A percentile compares a stretch with the other conserved stretches of the same genome.
Conservation (phyloP, 1,284 basidiomycete species). For the Veloporphyrellus conicus region DNA sequence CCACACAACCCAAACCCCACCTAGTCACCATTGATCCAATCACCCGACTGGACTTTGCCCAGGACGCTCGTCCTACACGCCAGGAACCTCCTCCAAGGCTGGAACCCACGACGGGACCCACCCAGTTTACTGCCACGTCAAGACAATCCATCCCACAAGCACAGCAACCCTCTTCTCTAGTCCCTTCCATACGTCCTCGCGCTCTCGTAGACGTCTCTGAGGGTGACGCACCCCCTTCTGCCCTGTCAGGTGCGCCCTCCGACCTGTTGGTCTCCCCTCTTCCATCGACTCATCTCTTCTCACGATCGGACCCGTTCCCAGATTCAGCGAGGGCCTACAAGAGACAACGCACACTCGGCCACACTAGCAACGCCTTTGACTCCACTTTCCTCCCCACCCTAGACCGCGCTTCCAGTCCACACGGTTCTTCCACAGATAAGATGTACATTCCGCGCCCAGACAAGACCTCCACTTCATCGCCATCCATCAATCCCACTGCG, state of each 20-base stretch:
- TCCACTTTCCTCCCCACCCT: conserved; percentile 27
- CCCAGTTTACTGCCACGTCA: conserved; percentile 26
- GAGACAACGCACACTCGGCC: conserved; percentile 59
- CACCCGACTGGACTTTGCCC: conserved; percentile 50
- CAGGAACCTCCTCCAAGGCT: conserved; percentile 43
- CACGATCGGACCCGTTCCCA: conserved; percentile 21
- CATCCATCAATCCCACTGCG: conserved; percentile 44
- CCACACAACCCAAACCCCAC: conserved; percentile 23
- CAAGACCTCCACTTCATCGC: conserved; percentile 47
- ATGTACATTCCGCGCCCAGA: conserved; percentile 61
- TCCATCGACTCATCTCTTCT: not conserved
- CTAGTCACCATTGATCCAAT: conserved; percentile 67
- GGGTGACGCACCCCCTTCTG: conserved; percentile 31
- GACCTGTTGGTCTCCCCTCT: not conserved
- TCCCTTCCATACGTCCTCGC: conserved; percentile 61
- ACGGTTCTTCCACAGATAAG: conserved; percentile 31
- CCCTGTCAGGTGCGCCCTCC: conserved; percentile 27
- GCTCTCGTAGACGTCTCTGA: conserved; percentile 58
- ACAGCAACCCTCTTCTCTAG: conserved; percentile 38
- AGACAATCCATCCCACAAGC: conserved; percentile 27
- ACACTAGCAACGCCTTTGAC: conserved; percentile 25
- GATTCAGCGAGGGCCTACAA: conserved; percentile 59
- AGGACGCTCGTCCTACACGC: conserved; percentile 51
- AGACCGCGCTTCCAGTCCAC: conserved; percentile 31
- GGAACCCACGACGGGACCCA: conserved; percentile 39